Conservation (phyloP, 257 asterid species). For the Ilex aquifolium region DNA sequence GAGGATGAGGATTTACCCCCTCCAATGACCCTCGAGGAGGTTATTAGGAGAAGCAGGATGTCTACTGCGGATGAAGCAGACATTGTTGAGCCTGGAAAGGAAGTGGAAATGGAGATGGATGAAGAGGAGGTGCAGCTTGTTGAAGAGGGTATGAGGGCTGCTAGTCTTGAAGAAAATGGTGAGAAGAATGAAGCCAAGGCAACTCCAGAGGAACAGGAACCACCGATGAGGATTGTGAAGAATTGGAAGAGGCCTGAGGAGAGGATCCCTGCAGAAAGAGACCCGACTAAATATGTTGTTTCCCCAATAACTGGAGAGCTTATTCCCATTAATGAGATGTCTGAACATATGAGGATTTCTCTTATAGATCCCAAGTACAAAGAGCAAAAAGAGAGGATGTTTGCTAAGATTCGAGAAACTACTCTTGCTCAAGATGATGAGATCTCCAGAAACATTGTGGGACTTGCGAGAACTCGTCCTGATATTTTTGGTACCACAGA, state of each 20-base stretch:
- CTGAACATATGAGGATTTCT: slow-evolving; percentile 96
- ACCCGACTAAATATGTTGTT: slow-evolving; percentile 68
- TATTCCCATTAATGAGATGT: slow-evolving; percentile 79
- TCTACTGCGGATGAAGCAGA: slow-evolving; percentile 70
- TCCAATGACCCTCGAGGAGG: slow-evolving; percentile 96
- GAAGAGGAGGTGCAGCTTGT: slow-evolving; percentile 95
- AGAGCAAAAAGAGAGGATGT: slow-evolving; percentile 97
- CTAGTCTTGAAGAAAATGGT: slow-evolving; percentile 70
- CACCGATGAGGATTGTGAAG: slow-evolving; percentile 90
- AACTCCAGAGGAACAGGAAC: slow-evolving; percentile 55
- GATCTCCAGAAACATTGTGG: slow-evolving; percentile 82
- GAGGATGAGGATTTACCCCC: slow-evolving; percentile 94
- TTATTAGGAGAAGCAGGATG: slow-evolving; percentile 89
- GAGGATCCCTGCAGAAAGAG: slow-evolving; percentile 76
- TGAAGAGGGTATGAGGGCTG: slow-evolving; percentile 89
- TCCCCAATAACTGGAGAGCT: slow-evolving; percentile 92
- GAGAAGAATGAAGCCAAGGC: slow-evolving; percentile 40
- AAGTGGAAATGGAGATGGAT: slow-evolving; percentile 96
- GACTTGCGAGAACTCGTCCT: slow-evolving; percentile 89
- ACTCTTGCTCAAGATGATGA: slow-evolving; percentile 97
- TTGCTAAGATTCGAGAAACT: slow-evolving; percentile 89
- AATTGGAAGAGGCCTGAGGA: slow-evolving; percentile 96
- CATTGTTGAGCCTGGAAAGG: slow-evolving; percentile 77
- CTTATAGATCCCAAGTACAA: slow-evolving; percentile 88
- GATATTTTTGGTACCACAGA: slow-evolving; percentile 97